Evolutionary conservation across 2,329 filamentous ascomycete genomes (phyloP), one percentile per base, ranked within the genome.

Genomic region (Monilinia fructicola): DNA sequence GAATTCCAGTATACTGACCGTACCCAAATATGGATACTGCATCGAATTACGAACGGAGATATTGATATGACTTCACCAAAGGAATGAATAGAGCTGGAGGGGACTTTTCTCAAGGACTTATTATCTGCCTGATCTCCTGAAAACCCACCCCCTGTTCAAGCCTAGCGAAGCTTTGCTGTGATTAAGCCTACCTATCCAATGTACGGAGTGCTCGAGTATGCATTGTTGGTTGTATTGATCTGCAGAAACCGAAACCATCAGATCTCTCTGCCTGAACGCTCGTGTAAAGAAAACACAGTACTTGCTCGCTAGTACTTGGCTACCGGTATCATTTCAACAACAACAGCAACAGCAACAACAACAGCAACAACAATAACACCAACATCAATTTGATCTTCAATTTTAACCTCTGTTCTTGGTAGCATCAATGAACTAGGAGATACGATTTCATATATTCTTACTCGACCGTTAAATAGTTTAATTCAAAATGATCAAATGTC

Each of bases 71-170:
- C 31, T 35, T 35, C 31, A 46, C 42, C 10, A 46, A 46, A n/a
- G n/a, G n/a, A n/a, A n/a, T n/a, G n/a, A n/a, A n/a, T n/a, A n/a
- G n/a, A n/a, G n/a, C n/a, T 46, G 44, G 44, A 9, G 40, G 40
- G 16, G 18, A 12, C 4, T 16, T 35, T 40, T 46, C 9, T 42
- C 38, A 46, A 42, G 40, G 40, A 46, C 26, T 48, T 18, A 11
- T 48, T 18, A 11, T 60, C 56, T 60, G 56, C 56, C 56, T 60
- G 56, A 35, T 48, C 28, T 23, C 42, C 42, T 42, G 35, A 46
- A 2, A 10, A 48, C 35, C 18, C 14, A 48, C 11, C 42, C 56
- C 42, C 21, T 55, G n/a, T 35, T 56, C 23, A 40, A 42, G 38
- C 54, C 35, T 26, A 56, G 38, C n/a, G 38, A 56, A 56, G 38